A percentile compares a stretch with the other conserved stretches of the same genome.
phyloP scores from a whole-genome alignment of 139 green algal genomes.

The Auxenochlorella pyrenoidosa region DNA sequence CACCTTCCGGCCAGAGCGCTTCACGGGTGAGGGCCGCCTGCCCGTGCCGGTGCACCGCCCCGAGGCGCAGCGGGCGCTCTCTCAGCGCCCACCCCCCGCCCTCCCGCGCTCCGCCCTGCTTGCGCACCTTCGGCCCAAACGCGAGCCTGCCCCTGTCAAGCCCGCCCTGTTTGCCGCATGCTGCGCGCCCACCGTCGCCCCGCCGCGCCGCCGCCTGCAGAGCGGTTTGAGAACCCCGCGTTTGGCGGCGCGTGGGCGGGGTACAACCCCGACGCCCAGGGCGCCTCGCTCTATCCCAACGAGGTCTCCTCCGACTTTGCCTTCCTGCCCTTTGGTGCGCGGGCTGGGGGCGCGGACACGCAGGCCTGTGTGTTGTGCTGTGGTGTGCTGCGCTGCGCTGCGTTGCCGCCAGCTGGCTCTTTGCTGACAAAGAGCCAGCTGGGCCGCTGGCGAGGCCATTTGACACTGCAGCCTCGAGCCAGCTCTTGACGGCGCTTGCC shows the following conservation, averaged over 20 bases:
- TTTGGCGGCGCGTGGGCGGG: conserved; percentile 76
- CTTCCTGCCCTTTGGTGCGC: conserved; percentile 92
- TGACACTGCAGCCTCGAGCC: too few relatives aligned
- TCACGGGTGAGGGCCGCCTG: conserved; percentile 59
- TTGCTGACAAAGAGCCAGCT: too few relatives aligned
- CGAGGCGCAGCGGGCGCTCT: too few relatives aligned
- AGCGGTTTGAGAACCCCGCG: conserved; percentile 52
- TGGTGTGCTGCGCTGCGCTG: too few relatives aligned
- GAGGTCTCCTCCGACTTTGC: conserved; percentile 96
- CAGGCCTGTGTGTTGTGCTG: too few relatives aligned
- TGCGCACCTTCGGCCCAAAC: neutral
- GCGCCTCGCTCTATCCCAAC: conserved; percentile 91
- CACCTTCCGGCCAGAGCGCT: conserved; percentile 91
- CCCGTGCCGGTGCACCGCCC: neutral
- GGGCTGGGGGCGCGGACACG: too few relatives aligned
- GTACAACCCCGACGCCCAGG: conserved; percentile 69
- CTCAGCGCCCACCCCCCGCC: neutral
- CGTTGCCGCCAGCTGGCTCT: too few relatives aligned
- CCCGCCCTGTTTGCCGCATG: neutral
- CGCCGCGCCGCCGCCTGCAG: neutral
- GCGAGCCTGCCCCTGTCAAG: too few relatives aligned
- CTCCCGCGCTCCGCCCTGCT: neutral
- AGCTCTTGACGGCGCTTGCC: too few relatives aligned
- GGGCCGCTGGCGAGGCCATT: too few relatives aligned
- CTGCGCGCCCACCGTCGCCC: too few relatives aligned